Evolutionary conservation across 768 basidiomycete species (phyloP), one percentile per base, ranked within the genome.

Genomic region (Lactarius tabidus): DNA sequence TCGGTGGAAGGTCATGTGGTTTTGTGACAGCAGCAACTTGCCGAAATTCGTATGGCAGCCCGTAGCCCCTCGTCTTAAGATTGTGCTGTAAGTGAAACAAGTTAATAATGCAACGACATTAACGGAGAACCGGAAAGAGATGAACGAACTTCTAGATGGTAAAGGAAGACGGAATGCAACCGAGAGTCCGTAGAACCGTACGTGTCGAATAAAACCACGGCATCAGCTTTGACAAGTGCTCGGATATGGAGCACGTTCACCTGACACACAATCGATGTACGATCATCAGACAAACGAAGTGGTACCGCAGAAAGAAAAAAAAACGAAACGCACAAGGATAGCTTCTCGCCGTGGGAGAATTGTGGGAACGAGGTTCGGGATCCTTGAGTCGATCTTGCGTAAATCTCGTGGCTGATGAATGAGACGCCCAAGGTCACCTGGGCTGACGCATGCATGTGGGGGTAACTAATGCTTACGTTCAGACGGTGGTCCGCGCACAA

Each of bases 211-310:
- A 98, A 82, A 39, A 96, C 81, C 53, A 97, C 91, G 43, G 90
- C 81, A 73, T 97, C 91, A 10, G 94, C 90, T 76, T 98, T 98
- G 73, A 98, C 89, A 48, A 98, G 84, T 1, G 94, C 95, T 59
- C 96, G 86, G 57, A 98, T 93, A 72, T 98, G 96, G 36, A 98
- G 84, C 48, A 98, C 90, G 71, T 96, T 98, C 57, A 97, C 81
- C 91, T 94, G 70, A 29, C 29, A 53, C 66, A 66, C 26, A 39
- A 57, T 65, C 48, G 67, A 70, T 43, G n/a, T 55, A 31, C 18
- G 39, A 61, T 51, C 55, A 67, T 31, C 17, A 41, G 33, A 33
- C 33, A 18, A 38, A 39, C 17, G 28, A 28, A 60, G 38, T 38
- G 41, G 29, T 20, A 23, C 43, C 10, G 38, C 8, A 41, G 61